Conservation (phyloP, 495 filamentous ascomycete species). For the Penicillium manginii region DNA sequence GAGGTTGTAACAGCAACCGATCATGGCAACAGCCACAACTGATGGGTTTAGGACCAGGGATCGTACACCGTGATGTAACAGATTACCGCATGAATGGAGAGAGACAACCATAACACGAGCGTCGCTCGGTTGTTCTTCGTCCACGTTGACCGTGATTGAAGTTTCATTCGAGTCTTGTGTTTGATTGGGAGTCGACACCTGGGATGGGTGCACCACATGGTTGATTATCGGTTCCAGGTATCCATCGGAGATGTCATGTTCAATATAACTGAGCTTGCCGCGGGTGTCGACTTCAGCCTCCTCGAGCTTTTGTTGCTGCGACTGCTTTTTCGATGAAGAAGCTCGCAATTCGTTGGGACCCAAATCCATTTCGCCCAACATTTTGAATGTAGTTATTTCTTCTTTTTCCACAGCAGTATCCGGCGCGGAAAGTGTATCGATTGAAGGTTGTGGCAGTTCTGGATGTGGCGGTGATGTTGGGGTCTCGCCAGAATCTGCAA, state of each 20-base stretch:
- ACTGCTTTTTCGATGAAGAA: constrained; percentile 4
- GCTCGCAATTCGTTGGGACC: constrained; percentile 36
- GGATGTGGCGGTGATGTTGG: not conserved
- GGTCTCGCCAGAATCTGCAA: not conserved
- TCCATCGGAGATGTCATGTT: constrained; percentile 60
- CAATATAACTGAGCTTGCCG: constrained; percentile 54
- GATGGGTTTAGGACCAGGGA: constrained; percentile 81
- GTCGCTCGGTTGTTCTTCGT: constrained; percentile 23
- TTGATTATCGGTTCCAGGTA: constrained; percentile 75
- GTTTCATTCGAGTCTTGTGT: not conserved
- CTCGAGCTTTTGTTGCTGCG: constrained; percentile 35
- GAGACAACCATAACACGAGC: constrained; percentile 82
- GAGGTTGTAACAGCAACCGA: constrained; percentile 98
- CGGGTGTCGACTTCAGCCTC: constrained; percentile 21
- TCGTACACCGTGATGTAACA: constrained; percentile 88
- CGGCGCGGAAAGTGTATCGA: constrained; percentile 23
- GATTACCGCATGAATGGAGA: constrained; percentile 94
- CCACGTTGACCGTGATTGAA: constrained; percentile 8
- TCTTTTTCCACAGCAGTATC: constrained; percentile 10
- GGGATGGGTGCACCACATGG: constrained; percentile 58
- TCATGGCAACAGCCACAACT: constrained; percentile 86
- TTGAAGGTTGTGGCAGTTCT: constrained; percentile 1
- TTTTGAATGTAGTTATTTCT: constrained; percentile 38
- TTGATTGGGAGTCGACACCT: not conserved
- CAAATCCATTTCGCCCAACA: constrained; percentile 45